These are phyloP conservation scores for Cucurbitaria berberidis DNA, from an alignment of 2,329 filamentous ascomycete genomes.

Conservation along the genomic window DNA sequence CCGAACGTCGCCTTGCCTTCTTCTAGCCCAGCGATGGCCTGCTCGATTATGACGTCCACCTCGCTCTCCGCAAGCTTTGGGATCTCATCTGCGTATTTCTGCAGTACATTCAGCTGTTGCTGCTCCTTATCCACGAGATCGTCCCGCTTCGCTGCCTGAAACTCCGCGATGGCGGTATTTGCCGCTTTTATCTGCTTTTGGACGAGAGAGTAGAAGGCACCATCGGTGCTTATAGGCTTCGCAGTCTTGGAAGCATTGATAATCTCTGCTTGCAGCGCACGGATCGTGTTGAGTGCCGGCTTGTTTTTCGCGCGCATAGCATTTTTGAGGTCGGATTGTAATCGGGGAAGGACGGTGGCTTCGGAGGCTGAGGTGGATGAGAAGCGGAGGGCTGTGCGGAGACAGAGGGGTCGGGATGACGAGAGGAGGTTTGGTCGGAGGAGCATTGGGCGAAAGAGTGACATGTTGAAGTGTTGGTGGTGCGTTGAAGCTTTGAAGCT, in stretches of 20 bases:
- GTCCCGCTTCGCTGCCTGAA: constrained; percentile 65
- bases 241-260: constrained; percentile 78
- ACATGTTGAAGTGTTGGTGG: constrained; percentile 24
- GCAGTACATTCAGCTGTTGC: constrained; percentile 67
- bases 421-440: constrained; percentile 20
- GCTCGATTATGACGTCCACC: constrained; percentile 61
- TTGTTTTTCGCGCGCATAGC: constrained; percentile 58
- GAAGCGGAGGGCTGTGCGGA: constrained; percentile 31
- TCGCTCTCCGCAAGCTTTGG: constrained; percentile 65
- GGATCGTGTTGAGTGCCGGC: constrained; percentile 70
- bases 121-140: constrained; percentile 76
- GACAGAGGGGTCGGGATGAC: constrained; percentile 20
- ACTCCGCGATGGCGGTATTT: constrained; percentile 67
- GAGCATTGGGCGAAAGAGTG: constrained; percentile 30
- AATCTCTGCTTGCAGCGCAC: constrained; percentile 70
- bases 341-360: constrained; percentile 49
- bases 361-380: constrained; percentile 22
- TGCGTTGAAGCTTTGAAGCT: constrained; percentile 4
- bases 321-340: constrained; percentile 55
- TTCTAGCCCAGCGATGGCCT: constrained; percentile 59
- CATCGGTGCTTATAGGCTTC: constrained; percentile 72
- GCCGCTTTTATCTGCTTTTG: constrained; percentile 66
- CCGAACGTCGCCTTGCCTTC: constrained; percentile 61
- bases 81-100: constrained; percentile 68
- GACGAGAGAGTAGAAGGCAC: constrained; percentile 71